Conservation (phyloP, 1,284 basidiomycete species). For the Ceratobasidium sp. region DNA sequence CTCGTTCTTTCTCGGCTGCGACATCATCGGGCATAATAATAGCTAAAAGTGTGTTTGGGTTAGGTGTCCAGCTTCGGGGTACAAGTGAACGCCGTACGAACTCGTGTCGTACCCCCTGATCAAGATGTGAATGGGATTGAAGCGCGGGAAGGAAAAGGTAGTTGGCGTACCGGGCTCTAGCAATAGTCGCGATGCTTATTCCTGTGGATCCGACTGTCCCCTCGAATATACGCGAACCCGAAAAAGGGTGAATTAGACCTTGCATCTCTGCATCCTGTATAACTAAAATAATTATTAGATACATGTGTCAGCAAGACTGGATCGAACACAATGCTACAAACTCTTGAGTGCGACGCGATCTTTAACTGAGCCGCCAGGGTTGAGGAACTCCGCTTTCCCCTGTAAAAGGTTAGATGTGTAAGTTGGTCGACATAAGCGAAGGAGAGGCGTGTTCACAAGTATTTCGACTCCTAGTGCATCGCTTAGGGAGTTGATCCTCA, state of each 20-base stretch:
- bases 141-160: slow-evolving; percentile 21
- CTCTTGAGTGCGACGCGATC: slow-evolving; percentile 93
- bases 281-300: slow-evolving; percentile 60
- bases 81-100: slow-evolving; percentile 52
- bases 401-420: slow-evolving; percentile 44
- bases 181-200: slow-evolving; percentile 93
- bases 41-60: slow-evolving; percentile 55
- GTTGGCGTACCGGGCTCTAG: slow-evolving; percentile 74
- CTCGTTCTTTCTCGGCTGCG: slow-evolving; percentile 87
- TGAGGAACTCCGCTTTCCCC: slow-evolving; percentile 97
- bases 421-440: not conserved
- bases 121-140: slow-evolving; percentile 15
- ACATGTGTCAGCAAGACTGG: not conserved
- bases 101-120: slow-evolving; percentile 77
- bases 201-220: slow-evolving; percentile 98
- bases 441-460: slow-evolving; percentile 55
- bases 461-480: slow-evolving; percentile 92
- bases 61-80: not conserved
- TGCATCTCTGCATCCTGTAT: slow-evolving; percentile 90
- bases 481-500: slow-evolving; percentile 90
- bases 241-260: slow-evolving; percentile 84
- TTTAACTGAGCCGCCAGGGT: slow-evolving; percentile 97
- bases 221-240: slow-evolving; percentile 94
- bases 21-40: slow-evolving; percentile 96
- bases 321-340: slow-evolving; percentile 53